Base-by-base conservation (phyloP, 352 stramenopile species). In the Blastocystis sp. region DNA sequence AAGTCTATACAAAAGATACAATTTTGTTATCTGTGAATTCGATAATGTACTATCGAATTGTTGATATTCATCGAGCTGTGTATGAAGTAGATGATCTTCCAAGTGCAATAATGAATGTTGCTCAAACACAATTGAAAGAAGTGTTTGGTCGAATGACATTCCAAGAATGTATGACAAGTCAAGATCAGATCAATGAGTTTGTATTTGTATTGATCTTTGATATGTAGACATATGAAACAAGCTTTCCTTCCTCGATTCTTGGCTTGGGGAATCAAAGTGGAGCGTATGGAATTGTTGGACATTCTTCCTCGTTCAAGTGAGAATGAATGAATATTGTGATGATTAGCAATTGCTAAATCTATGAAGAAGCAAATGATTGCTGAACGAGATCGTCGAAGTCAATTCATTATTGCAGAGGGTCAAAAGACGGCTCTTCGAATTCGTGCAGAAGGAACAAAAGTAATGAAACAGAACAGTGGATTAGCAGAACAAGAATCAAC, bases 311-410 rank as follows among this genome's bases (percentile, higher is more conserved):
- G 78, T 57, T 9, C 67, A 1, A 58, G 75, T 63, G 39, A 65
- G 59, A 0, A 71, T 29, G 14, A 9, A 42, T 5, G 7, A n/a
- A 9, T 12, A 35, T 71, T 71, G 59, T 49, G 27, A 35, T 11
- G 14, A 88, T n/a, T 74, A 56, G 78, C 83, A 19, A 90, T 88
- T 24, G 65, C 75, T 5, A 57, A 89, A 19, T 77, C 88, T 32
- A 90, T 90, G 89, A 90, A 90, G 65, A 77, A 49, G 37, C 89
- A 90, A 66, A 90, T 90, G 89, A 89, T 90, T 67, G 89, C 89
- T 27, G 89, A 90, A 52, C 88, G 89, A 49, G 69, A 88, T 21
- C 86, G 89, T 73, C 89, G 89, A 27, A 89, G 88, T 43, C 88
- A 90, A 39, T 90, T 90, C 71, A 90, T 90, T 56, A 24, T 66